Base-by-base conservation (phyloP, 148 eudicot genomes). In the Spergularia bocconei region DNA sequence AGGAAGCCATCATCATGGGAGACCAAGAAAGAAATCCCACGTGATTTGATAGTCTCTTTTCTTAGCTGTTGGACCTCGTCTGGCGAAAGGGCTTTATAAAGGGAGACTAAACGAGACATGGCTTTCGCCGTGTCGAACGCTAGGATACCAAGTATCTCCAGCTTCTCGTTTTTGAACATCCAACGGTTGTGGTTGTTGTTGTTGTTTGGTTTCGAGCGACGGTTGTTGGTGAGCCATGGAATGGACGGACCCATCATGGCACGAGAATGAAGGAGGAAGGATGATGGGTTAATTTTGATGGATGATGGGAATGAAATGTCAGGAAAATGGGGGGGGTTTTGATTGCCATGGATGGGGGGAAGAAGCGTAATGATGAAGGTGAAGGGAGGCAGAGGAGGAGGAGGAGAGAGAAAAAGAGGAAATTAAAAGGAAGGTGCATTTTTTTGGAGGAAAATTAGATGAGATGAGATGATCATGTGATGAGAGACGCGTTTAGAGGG, bases 101-200 rank as follows among this genome's bases (percentile, higher is more conserved):
- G 85, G 20, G 94, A 90, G 16, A 91, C 62, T 16, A 93, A 25
- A 0, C 86, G 81, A 0, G 90, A 87, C 82, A 93, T 80, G 72
- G 90, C 79, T 51, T 88, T 90, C 0, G 93, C 98, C 4, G 88
- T 80, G 81, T 91, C 97, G 75, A 93, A 93, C 0, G 95, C 81
- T 6, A 93, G 82, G 23, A 93, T 91, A 0, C 88, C 97, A 16
- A 91, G 76, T 14, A 73, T 33, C 2, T 79, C 80, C 0, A 67
- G 73, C 41, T 73, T 76, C 29, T 82, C 79, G 1, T 51, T 51
- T 53, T 59, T 59, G 48, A 67, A n/a, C 19, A 81, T 72, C 80
- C 80, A 77, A 0, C 76, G 61, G 13, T 71, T 70, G 4, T 75
- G 67, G 55, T 58, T 11, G 63, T 52, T 11, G 69, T 13, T 39